Base-by-base conservation (phyloP, 192 early-diverging fungal genomes). In the Coemansia sp. region DNA sequence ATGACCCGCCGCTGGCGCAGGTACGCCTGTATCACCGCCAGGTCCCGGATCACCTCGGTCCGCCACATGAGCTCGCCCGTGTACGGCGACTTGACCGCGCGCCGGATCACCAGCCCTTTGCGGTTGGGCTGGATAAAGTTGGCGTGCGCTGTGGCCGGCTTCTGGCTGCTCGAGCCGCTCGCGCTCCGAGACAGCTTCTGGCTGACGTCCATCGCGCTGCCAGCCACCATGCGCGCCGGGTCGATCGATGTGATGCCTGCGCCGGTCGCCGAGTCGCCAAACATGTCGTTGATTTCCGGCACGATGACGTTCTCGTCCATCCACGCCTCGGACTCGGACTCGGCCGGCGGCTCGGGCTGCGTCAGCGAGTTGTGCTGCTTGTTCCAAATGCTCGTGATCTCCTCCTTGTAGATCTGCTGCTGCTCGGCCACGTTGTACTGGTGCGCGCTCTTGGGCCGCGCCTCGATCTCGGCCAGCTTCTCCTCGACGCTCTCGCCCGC, bases 321-420 rank as follows among this genome's bases (percentile, higher is more conserved):
- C 25, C 61, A 60, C 2, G 63, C 65, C n/a, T 73, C 70, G 0
- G 62, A 25, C 45, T 72, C 63, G 1, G 31, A 64, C 40, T 47
- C 44, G 1, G 44, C 48, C 22, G 82, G 81, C 38, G 88, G 86
- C 38, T 71, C 60, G 4, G 46, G 53, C n/a, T 69, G 85, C 23
- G 83, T 84, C 31, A 96, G 72, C 1, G 90, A 76, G 35, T 68
- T 51, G 43, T 85, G 85, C 66, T 98, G 96, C 30, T 88, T 85
- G 51, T 90, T 92, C 96, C 96, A 98, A 45, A 97, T 97, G 18
- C 92, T 79, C 21, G 86, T 84, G 56, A 97, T 94, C 83, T 98
- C 96, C 57, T 93, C 91, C 60, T 82, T 83, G 71, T 98, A 98
- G 5, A 95, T 93, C 62, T 91, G 87, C 72, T 96, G 92, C 72